These are phyloP conservation scores for Debaryomyces nepalensis DNA, from an alignment of 1,139 yeast species.

Conservation along the genomic window DNA sequence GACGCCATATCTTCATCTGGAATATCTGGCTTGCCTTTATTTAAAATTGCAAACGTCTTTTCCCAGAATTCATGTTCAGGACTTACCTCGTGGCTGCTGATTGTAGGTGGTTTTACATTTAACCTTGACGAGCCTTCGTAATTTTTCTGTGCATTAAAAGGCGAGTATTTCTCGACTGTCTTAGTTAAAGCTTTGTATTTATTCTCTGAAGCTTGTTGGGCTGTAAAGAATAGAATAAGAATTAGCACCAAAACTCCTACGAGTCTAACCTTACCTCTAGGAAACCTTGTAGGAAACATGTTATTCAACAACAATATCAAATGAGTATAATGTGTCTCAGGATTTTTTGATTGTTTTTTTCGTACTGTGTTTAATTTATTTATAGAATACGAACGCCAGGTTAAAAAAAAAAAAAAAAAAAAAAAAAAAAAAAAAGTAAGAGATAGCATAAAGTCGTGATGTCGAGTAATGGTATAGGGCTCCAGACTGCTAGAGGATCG, in stretches of 20 bases:
- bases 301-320: background rate
- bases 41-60: constrained; percentile 25
- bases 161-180: constrained; percentile 4
- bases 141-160: constrained; percentile 3
- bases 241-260: background rate
- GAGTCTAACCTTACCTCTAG: constrained; percentile 2
- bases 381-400: background rate
- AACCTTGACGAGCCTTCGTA: background rate
- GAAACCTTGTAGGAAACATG: constrained; percentile 1
- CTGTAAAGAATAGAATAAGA: constrained; percentile 5
- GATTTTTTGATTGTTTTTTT: background rate
- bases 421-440: too few species aligned
- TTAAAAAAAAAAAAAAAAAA: background rate
- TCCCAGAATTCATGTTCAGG: constrained; percentile 27
- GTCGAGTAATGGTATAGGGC: constrained; percentile 73
- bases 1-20: constrained; percentile 21
- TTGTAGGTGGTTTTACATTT: constrained; percentile 4
- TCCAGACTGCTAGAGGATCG: constrained; percentile 67
- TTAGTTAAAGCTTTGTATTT: constrained; percentile 3
- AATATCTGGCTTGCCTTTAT: constrained; percentile 20
- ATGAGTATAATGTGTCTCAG: background rate
- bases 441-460: too few species aligned
- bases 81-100: background rate
- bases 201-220: constrained; percentile 2
- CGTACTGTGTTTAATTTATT: background rate